phyloP scores from a whole-genome alignment of 2,329 filamentous ascomycete species.

The Colletotrichum sp. region DNA sequence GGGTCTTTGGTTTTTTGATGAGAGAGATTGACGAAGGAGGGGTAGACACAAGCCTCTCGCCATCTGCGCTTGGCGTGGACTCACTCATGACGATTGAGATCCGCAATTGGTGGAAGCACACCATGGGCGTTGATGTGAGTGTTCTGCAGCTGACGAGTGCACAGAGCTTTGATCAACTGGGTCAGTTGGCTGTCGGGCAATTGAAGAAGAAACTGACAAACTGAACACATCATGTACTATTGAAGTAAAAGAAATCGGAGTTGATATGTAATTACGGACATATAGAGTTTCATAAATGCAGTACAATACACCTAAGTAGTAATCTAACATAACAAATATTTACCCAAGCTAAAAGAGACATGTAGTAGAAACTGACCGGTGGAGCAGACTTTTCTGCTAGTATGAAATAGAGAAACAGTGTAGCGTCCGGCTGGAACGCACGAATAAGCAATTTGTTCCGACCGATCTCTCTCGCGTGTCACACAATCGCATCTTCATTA shows the following conservation, averaged over 20 bases:
- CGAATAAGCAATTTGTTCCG: neutral
- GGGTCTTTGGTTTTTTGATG: neutral
- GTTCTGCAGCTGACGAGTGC: neutral
- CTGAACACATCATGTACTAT: neutral
- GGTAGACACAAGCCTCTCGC: constrained; percentile 1
- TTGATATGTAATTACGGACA: fast-evolving
- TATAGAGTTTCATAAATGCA: neutral
- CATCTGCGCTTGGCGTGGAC: constrained; percentile 9
- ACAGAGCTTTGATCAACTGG: constrained; percentile 7
- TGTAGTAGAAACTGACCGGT: neutral
- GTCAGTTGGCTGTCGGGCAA: neutral
- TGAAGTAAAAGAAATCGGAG: fast-evolving
- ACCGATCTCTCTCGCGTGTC: neutral
- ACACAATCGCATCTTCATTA: neutral
- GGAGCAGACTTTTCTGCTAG: neutral
- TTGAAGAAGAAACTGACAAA: neutral
- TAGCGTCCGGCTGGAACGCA: neutral
- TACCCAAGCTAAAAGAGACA: no score
- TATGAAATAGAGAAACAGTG: neutral
- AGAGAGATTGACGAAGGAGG: neutral
- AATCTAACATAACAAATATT: no score
- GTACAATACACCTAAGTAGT: no score
- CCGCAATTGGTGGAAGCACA: constrained; percentile 17
- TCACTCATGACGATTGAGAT: constrained; percentile 19
- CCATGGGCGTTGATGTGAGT: neutral